A percentile compares a stretch with the other conserved stretches of the same genome.
phyloP scores from a whole-genome alignment of 257 asterid genomes.

The Pogostemon cablin region DNA sequence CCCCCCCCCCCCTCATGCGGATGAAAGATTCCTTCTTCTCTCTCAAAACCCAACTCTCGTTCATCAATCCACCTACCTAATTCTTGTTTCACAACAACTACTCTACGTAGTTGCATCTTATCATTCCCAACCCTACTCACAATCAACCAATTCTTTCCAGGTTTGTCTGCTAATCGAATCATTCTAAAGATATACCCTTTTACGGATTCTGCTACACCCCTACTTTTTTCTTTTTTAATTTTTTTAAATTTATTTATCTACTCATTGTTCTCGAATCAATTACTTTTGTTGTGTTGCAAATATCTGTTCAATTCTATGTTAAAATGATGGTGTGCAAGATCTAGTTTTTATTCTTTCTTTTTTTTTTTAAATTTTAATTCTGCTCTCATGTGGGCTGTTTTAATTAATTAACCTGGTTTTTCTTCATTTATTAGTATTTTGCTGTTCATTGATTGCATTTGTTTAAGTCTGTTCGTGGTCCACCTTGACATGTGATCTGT shows the following conservation, averaged over 20 bases:
- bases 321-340: constrained; percentile 5
- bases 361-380: not conserved
- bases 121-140: not conserved
- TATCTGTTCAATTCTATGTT: not conserved
- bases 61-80: not conserved
- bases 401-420: not conserved
- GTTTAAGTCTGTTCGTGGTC: not conserved
- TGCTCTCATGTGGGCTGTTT: not conserved
- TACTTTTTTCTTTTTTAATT: not conserved
- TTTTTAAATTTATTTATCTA: no score
- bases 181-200: constrained; percentile 21
- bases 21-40: not conserved
- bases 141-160: not conserved
- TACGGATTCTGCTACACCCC: not conserved
- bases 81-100: not conserved
- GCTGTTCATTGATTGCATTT: not conserved
- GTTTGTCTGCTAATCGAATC: constrained; percentile 25
- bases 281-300: not conserved
- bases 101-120: no score
- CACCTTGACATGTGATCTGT: constrained; percentile 12
- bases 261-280: not conserved
- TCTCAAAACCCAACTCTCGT: constrained; percentile 5
- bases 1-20: not conserved
- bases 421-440: no score
- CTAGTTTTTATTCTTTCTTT: not conserved